Percentiles rank a stretch among this genome's conserved stretches.
These are phyloP conservation scores for Mycosphaerelloides madeirae DNA, from an alignment of 2,329 filamentous ascomycete genomes.

Conservation along the genomic window DNA sequence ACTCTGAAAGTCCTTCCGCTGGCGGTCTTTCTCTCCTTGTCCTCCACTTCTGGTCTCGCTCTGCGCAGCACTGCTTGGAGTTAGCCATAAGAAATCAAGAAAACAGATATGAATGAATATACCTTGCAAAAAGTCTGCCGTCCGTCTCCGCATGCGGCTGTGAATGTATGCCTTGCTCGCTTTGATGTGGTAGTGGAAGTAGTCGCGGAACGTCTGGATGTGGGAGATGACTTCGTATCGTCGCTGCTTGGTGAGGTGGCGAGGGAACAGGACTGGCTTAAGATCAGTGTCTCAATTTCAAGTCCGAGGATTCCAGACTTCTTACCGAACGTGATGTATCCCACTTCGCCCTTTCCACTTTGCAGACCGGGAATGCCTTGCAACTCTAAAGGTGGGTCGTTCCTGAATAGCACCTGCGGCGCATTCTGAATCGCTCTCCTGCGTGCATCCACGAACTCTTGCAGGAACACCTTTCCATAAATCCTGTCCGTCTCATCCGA, in stretches of 20 bases:
- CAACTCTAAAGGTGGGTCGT: conserved; percentile 87
- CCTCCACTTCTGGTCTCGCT: conserved; percentile 90
- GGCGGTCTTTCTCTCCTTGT: conserved; percentile 96
- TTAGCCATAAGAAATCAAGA: background rate
- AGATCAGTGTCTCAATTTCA: conserved; percentile 4
- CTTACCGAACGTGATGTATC: conserved; percentile 96
- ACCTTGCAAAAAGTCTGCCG: conserved; percentile 97
- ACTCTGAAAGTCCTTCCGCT: conserved; percentile 87
- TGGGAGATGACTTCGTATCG: conserved; percentile 96
- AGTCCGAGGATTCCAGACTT: background rate
- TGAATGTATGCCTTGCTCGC: conserved; percentile 99
- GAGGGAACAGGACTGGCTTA: conserved; percentile 77
- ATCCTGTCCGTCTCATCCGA: conserved; percentile 95
- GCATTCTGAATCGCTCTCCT: conserved; percentile 96
- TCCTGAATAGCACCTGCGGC: conserved; percentile 92
- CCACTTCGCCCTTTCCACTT: conserved; percentile 76
- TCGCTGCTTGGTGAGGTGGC: conserved; percentile 84
- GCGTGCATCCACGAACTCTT: conserved; percentile 96
- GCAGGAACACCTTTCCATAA: conserved; percentile 96
- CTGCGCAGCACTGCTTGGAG: conserved; percentile 72
- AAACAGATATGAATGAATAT: conserved; percentile 28
- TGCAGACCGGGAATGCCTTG: conserved; percentile 80
- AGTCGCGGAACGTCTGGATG: conserved; percentile 99
- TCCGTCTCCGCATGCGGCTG: conserved; percentile 94
- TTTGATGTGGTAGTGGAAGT: conserved; percentile 99